Evolutionary conservation across 1,139 yeast species (phyloP).

Genomic region (Saccharomyces hybrid): DNA sequence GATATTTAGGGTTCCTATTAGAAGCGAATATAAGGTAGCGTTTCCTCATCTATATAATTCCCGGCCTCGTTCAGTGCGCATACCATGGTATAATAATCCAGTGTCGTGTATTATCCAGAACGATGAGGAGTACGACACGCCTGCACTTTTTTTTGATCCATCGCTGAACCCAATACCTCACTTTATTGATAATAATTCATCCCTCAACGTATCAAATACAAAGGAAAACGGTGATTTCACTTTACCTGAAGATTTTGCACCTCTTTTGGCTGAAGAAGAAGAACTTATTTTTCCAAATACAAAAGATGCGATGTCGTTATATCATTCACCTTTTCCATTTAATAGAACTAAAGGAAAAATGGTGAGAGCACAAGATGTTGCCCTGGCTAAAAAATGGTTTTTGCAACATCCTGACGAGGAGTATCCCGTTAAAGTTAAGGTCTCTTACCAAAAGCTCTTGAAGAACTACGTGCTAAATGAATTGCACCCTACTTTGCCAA

Average conservation of each 20-base stretch:
- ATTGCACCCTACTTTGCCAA: slow-evolving; percentile 42
- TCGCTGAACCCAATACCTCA: slow-evolving; percentile 46
- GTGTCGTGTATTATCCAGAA: slow-evolving; percentile 41
- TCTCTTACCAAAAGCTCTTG: slow-evolving; percentile 80
- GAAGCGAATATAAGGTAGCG: slow-evolving; percentile 81
- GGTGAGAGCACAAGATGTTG: slow-evolving; percentile 84
- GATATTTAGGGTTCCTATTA: slow-evolving; percentile 66
- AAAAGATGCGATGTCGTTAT: slow-evolving; percentile 53
- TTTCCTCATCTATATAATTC: slow-evolving; percentile 82
- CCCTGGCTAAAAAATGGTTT: slow-evolving; percentile 79
- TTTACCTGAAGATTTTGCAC: slow-evolving; percentile 38
- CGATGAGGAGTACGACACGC: slow-evolving; percentile 43
- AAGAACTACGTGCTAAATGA: slow-evolving; percentile 70
- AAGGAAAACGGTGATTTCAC: slow-evolving; percentile 27
- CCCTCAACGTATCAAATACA: slow-evolving; percentile 19
- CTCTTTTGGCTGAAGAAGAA: slow-evolving; percentile 43
- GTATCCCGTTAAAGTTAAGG: slow-evolving; percentile 66
- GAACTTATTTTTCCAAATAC: slow-evolving; percentile 44
- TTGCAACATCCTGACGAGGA: slow-evolving; percentile 54
- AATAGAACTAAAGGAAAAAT: slow-evolving; percentile 64
- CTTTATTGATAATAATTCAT: slow-evolving; percentile 30
- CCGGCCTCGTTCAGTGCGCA: slow-evolving; percentile 55
- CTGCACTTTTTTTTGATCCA: slow-evolving; percentile 52
- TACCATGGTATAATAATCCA: slow-evolving; percentile 59
- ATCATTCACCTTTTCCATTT: slow-evolving; percentile 83